phyloP scores from a whole-genome alignment of 2,329 filamentous ascomycete genomes.

The Myotisia sp. region DNA sequence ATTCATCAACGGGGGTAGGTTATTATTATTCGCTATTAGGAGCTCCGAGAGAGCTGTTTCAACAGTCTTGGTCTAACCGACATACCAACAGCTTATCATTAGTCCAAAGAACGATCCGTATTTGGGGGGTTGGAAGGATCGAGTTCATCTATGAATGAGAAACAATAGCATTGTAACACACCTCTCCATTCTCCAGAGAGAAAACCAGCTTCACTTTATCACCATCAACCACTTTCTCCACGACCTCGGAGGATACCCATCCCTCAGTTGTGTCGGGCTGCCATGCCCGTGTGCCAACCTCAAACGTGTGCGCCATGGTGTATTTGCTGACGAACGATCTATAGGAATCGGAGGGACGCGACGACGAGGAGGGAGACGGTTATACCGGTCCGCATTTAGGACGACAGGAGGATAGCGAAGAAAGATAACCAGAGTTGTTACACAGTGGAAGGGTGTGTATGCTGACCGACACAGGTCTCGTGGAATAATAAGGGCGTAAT shows the following conservation, averaged over 20 bases:
- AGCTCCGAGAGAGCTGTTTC: constrained; percentile 65
- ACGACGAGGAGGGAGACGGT: no score
- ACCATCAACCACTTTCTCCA: constrained; percentile 68
- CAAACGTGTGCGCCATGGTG: constrained; percentile 81
- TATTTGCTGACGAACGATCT: neutral
- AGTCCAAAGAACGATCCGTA: constrained; percentile 1
- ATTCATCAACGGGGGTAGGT: constrained; percentile 90
- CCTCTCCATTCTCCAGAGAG: constrained; percentile 83
- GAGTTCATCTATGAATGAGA: neutral
- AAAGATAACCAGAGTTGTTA: no score
- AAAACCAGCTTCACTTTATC: constrained; percentile 81
- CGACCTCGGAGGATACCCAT: constrained; percentile 92
- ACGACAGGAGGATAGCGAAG: no score
- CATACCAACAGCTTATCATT: constrained; percentile 6
- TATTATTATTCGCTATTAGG: constrained; percentile 59
- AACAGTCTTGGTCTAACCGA: constrained; percentile 56
- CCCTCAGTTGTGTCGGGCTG: constrained; percentile 91
- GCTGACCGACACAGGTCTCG: no score
- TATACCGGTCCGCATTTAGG: no score
- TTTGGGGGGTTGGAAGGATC: constrained; percentile 7
- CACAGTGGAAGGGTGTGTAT: no score
- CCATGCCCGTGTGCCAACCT: constrained; percentile 95
- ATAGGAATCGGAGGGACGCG: neutral
- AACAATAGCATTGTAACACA: no score
- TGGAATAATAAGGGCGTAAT: no score